Evolutionary conservation across 1,284 basidiomycete genomes (phyloP).

Genomic region (Boletus semigastroideus): DNA sequence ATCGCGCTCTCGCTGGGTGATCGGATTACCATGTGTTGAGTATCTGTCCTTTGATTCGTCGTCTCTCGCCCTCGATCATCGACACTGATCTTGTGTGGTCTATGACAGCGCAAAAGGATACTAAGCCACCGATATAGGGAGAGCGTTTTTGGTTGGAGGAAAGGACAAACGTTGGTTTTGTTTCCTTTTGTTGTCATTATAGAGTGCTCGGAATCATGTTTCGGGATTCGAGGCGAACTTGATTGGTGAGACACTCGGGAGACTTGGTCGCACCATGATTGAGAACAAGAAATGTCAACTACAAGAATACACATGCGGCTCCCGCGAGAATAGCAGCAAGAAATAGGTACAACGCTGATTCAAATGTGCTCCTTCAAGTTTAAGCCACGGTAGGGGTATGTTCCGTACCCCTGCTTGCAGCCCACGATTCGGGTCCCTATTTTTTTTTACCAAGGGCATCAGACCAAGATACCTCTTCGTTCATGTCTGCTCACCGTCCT

Average conservation of each 20-base stretch:
- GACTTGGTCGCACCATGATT: neutral
- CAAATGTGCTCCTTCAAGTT: neutral
- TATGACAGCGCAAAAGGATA: conserved; percentile 54
- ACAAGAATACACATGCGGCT: neutral
- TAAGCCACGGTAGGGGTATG: conserved; percentile 26
- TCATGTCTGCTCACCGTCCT: conserved; percentile 33
- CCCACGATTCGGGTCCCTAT: conserved; percentile 38
- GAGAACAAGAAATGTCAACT: neutral
- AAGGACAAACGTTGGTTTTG: neutral
- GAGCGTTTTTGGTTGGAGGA: neutral
- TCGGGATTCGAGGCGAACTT: too few species aligned
- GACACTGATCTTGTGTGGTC: too few species aligned
- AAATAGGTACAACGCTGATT: too few species aligned
- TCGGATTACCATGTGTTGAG: conserved; percentile 83
- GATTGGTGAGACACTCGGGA: too few species aligned
- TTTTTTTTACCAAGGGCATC: neutral
- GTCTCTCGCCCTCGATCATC: neutral
- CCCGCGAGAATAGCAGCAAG: too few species aligned
- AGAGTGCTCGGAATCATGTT: neutral
- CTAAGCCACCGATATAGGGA: conserved; percentile 47
- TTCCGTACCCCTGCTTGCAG: conserved; percentile 37
- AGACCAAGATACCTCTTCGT: neutral
- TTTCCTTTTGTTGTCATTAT: neutral
- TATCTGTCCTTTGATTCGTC: neutral
- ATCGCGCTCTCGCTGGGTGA: conserved; percentile 94